phyloP scores from a whole-genome alignment of 345 rosid species.

The Hibiscus mutabilis region DNA sequence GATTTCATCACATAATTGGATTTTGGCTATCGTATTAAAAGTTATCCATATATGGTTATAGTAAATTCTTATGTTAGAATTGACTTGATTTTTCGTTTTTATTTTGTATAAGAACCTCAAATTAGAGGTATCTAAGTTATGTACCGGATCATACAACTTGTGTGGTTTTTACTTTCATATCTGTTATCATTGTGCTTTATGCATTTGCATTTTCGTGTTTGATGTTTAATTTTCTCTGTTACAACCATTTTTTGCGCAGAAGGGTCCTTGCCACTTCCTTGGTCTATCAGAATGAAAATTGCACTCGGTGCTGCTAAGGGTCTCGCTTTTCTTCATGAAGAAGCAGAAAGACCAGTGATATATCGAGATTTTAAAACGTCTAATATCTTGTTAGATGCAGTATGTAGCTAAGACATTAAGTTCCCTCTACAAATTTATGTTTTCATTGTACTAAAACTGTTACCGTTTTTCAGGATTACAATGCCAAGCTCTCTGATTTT shows the following conservation, averaged over 20 bases:
- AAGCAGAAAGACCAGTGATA: constrained; percentile 75
- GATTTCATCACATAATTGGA: neutral
- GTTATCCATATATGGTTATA: neutral
- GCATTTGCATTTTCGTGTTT: constrained; percentile 4
- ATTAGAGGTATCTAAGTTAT: neutral
- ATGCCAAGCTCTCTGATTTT: constrained; percentile 78
- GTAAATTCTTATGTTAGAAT: neutral
- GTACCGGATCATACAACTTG: no score
- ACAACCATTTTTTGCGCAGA: constrained; percentile 30
- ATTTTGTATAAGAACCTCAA: neutral
- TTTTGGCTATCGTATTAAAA: neutral
- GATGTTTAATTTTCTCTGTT: constrained; percentile 28
- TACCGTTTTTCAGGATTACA: constrained; percentile 57
- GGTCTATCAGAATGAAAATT: constrained; percentile 80
- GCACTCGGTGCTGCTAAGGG: constrained; percentile 84
- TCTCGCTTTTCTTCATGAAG: constrained; percentile 77
- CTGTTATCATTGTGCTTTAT: neutral
- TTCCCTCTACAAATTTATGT: neutral
- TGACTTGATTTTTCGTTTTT: no score
- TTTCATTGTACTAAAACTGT: neutral
- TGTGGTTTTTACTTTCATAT: neutral
- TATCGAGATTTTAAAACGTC: constrained; percentile 86
- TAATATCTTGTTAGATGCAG: constrained; percentile 69
- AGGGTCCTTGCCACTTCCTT: constrained; percentile 86
- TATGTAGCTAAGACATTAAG: constrained; percentile 18